Evolutionary conservation across 1,139 yeast genomes (phyloP).

Genomic region (Saccharomycopsis hybrid): DNA sequence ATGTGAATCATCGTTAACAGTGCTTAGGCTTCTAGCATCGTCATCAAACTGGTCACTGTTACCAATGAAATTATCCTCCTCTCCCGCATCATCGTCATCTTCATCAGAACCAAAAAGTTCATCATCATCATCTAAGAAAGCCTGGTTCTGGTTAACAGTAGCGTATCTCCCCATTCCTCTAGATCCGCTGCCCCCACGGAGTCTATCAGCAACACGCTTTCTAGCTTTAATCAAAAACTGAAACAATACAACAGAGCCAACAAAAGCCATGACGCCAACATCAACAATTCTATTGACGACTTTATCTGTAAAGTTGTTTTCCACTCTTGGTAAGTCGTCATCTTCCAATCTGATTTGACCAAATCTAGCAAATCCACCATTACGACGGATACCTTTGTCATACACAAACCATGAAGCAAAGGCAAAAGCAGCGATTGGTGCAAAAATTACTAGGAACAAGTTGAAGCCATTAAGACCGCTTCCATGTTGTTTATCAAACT

Average conservation of each 20-base stretch:
- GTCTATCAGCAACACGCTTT: constrained; percentile 34
- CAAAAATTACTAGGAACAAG: constrained; percentile 42
- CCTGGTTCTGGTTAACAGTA: constrained; percentile 37
- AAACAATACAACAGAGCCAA: constrained; percentile 39
- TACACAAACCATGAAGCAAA: constrained; percentile 66
- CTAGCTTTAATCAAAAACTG: constrained; percentile 38
- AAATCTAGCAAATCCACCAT: constrained; percentile 72
- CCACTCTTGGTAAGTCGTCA: constrained; percentile 49
- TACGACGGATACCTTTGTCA: constrained; percentile 72
- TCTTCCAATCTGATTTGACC: constrained; percentile 86
- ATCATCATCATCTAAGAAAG: constrained; percentile 39
- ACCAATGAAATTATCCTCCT: constrained; percentile 23
- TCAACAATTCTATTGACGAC: constrained; percentile 56
- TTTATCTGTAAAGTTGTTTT: constrained; percentile 57
- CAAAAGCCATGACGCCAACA: constrained; percentile 46
- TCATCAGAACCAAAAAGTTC: constrained; percentile 46
- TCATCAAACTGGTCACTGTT: constrained; percentile 20
- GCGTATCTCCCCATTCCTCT: constrained; percentile 40
- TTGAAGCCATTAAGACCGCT: constrained; percentile 49
- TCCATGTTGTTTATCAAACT: constrained; percentile 54
- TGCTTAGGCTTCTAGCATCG: constrained; percentile 19
- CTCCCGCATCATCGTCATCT: constrained; percentile 44
- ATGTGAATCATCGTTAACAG: constrained; percentile 3
- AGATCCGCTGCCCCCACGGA: constrained; percentile 28
- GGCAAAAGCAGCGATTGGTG: constrained; percentile 55